These are phyloP conservation scores for Kickxella alabastrina DNA, from an alignment of 192 early-diverging fungal species.

Conservation along the genomic window DNA sequence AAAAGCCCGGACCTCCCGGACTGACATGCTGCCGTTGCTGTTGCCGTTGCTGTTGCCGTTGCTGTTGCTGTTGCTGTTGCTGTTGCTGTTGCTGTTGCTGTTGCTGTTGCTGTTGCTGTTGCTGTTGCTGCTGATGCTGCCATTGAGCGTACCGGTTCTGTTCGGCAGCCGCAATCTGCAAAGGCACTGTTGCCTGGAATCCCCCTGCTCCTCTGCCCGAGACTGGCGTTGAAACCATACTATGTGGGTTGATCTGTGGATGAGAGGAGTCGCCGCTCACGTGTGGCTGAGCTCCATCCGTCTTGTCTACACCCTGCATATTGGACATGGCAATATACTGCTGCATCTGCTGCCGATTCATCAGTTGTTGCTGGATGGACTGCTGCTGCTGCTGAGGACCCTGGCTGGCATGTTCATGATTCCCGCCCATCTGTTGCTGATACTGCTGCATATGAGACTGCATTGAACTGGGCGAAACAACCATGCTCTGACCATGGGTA, in stretches of 20 bases:
- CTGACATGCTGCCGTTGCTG: too few relatives aligned
- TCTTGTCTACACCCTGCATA: background rate
- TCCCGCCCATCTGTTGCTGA: background rate
- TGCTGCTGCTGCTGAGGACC: background rate
- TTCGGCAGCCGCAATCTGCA: background rate
- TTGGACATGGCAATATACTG: slow-evolving; percentile 6
- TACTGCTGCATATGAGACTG: background rate
- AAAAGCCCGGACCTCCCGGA: too few relatives aligned
- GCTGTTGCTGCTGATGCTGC: slow-evolving; percentile 1
- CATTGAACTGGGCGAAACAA: too few relatives aligned
- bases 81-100: background rate
- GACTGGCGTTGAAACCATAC: background rate
- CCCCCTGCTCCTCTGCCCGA: background rate
- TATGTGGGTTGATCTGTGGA: too few relatives aligned
- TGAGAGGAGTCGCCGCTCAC: background rate
- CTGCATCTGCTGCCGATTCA: background rate
- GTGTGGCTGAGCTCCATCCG: background rate
- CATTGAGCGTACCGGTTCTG: background rate
- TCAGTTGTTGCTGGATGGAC: background rate
- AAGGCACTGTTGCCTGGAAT: background rate
- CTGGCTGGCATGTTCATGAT: background rate
- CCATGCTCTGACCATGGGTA: too few relatives aligned
- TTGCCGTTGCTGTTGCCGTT: too few relatives aligned
- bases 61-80: slow-evolving; percentile 11
- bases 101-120: slow-evolving; percentile 1